phyloP scores from a whole-genome alignment of 116 monocot species.

The Phalaenopsis hybrid region DNA sequence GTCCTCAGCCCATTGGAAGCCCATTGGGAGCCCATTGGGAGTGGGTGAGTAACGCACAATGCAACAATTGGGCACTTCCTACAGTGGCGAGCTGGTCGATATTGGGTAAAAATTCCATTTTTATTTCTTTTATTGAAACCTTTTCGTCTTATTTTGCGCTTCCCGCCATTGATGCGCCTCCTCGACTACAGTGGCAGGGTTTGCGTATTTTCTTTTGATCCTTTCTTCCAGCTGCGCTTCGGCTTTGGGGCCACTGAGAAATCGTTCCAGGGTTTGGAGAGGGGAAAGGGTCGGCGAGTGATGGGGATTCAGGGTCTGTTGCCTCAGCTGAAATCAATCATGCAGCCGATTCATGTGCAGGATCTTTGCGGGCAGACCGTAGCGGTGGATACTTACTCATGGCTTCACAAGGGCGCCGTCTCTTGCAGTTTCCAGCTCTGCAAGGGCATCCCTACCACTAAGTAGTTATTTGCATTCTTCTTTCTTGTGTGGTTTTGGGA shows the following conservation, averaged over 20 bases:
- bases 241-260: neutral
- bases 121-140: neutral
- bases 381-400: slow-evolving; percentile 93
- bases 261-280: neutral
- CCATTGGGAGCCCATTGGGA: no score
- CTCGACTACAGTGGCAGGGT: neutral
- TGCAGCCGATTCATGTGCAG: slow-evolving; percentile 66
- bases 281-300: neutral
- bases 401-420: slow-evolving; percentile 98
- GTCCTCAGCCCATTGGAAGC: no score
- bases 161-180: neutral
- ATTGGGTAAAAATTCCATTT: no score
- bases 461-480: slow-evolving; percentile 18
- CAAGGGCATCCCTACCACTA: slow-evolving; percentile 78
- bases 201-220: neutral
- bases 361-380: slow-evolving; percentile 71
- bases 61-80: no score
- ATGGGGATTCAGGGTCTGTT: slow-evolving; percentile 96
- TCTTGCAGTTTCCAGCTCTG: slow-evolving; percentile 77
- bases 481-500: neutral
- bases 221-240: neutral
- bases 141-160: neutral
- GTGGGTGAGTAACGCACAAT: no score
- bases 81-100: no score
- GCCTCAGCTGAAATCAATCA: slow-evolving; percentile 85